phyloP scores from a whole-genome alignment of 1,139 yeast genomes.

The Casaregolazyma lundiana region DNA sequence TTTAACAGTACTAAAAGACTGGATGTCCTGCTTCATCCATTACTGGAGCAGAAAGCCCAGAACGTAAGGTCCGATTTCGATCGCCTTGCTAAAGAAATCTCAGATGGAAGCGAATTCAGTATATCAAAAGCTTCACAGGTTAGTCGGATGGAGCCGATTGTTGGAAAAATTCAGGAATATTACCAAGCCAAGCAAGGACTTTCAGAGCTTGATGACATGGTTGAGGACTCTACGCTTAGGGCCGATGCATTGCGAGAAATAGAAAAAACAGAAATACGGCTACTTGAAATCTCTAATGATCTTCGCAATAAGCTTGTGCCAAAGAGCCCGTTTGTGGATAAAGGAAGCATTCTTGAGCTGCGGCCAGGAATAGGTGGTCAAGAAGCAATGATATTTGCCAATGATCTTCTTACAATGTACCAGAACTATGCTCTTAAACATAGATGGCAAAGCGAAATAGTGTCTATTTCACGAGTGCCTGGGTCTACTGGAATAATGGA shows the following conservation, averaged over 20 bases:
- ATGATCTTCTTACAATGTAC: slow-evolving; percentile 79
- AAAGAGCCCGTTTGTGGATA: slow-evolving; percentile 69
- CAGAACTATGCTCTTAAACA: slow-evolving; percentile 59
- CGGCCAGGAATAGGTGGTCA: slow-evolving; percentile 97
- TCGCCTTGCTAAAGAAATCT: slow-evolving; percentile 45
- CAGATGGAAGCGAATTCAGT: slow-evolving; percentile 47
- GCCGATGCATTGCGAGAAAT: slow-evolving; percentile 47
- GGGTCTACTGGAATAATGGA: slow-evolving; percentile 68
- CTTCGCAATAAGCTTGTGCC: slow-evolving; percentile 65
- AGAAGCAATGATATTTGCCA: slow-evolving; percentile 85
- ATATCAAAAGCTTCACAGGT: slow-evolving; percentile 53
- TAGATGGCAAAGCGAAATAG: slow-evolving; percentile 61
- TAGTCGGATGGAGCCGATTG: slow-evolving; percentile 50
- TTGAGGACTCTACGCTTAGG: slow-evolving; percentile 36
- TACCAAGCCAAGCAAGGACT: slow-evolving; percentile 30
- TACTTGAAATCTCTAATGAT: slow-evolving; percentile 34
- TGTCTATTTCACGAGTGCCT: slow-evolving; percentile 49
- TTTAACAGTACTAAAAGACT: background rate
- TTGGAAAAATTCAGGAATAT: slow-evolving; percentile 51
- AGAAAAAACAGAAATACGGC: slow-evolving; percentile 31
- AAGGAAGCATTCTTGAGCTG: slow-evolving; percentile 74
- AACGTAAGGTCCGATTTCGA: slow-evolving; percentile 47
- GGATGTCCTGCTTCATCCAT: slow-evolving; percentile 19
- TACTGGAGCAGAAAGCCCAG: slow-evolving; percentile 48
- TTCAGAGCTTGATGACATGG: slow-evolving; percentile 35